phyloP scores from a whole-genome alignment of 2,329 filamentous ascomycete species.

The Mollisia scopiformis region DNA sequence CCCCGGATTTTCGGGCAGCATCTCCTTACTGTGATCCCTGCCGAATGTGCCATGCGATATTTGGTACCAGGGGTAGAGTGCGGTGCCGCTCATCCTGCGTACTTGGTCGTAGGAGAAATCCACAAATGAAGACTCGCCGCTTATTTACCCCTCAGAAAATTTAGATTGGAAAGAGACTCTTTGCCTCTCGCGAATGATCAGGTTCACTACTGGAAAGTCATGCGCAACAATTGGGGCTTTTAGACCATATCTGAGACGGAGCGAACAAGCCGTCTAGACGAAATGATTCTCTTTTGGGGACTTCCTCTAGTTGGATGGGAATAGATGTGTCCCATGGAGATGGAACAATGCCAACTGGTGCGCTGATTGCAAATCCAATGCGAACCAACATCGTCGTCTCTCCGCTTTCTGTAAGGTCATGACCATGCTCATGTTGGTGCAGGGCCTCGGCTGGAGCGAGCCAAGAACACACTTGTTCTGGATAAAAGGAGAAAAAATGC shows the following conservation, averaged over 20 bases:
- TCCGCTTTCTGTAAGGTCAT: background rate
- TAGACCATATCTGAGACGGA: slow-evolving; percentile 1
- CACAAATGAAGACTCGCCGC: background rate
- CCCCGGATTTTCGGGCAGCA: slow-evolving; percentile 29
- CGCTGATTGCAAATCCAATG: background rate
- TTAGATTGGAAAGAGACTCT: background rate
- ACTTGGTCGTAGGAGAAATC: background rate
- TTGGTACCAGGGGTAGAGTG: background rate
- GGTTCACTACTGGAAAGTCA: background rate
- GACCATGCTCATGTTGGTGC: background rate
- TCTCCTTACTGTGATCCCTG: slow-evolving; percentile 16
- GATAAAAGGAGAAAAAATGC: background rate
- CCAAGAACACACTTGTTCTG: background rate
- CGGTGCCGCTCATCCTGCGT: background rate
- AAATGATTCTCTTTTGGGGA: background rate
- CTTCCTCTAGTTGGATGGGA: background rate
- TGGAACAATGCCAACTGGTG: background rate
- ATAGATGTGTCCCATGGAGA: background rate
- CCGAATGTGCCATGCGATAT: background rate
- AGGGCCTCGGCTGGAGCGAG: background rate
- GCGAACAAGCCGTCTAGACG: background rate
- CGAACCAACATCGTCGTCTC: background rate
- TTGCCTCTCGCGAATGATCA: background rate
- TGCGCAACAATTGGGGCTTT: background rate
- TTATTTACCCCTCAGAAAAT: background rate